Conservation (phyloP, 305 asterid genomes). For the Rubia peregrina region DNA sequence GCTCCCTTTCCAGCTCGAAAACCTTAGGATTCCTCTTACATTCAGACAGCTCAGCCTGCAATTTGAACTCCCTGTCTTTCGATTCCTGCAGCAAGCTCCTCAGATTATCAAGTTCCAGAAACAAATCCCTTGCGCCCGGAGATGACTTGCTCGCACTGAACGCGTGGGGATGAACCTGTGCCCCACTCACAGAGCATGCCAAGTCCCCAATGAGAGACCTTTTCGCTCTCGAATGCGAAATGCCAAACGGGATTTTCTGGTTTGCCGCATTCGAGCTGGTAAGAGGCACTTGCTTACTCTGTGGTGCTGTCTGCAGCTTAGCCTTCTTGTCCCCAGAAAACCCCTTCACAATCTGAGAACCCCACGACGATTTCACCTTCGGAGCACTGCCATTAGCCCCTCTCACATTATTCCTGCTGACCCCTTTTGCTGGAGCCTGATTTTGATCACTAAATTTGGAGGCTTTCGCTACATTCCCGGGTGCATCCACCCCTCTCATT, state of each 20-base stretch:
- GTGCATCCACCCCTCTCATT: conserved; percentile 63
- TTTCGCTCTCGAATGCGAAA: conserved; percentile 53
- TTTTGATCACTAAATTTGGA: conserved; percentile 67
- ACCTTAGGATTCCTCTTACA: conserved; percentile 36
- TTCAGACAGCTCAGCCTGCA: conserved; percentile 65
- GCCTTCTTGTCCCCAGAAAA: conserved; percentile 77
- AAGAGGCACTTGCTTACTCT: conserved; percentile 47
- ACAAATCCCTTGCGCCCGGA: conserved; percentile 54
- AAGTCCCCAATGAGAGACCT: conserved; percentile 79
- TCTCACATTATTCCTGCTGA: conserved; percentile 34
- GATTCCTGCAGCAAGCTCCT: conserved; percentile 76
- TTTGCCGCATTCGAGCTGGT: conserved; percentile 27
- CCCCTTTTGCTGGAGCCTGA: conserved; percentile 43
- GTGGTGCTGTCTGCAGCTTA: conserved; percentile 47
- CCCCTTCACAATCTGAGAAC: conserved; percentile 76
- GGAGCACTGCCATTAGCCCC: conserved; percentile 43
- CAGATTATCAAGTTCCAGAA: conserved; percentile 72
- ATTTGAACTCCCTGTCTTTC: conserved; percentile 64
- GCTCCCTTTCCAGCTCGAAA: conserved; percentile 53
- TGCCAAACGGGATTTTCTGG: conserved; percentile 35
- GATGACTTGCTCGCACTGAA: conserved; percentile 26
- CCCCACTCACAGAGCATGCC: conserved; percentile 51
- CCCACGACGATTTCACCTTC: conserved; percentile 79
- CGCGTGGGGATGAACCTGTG: conserved; percentile 66
- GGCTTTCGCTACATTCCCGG: conserved; percentile 45